Conservation (phyloP, 345 rosid species). For the Citrus trifoliata region DNA sequence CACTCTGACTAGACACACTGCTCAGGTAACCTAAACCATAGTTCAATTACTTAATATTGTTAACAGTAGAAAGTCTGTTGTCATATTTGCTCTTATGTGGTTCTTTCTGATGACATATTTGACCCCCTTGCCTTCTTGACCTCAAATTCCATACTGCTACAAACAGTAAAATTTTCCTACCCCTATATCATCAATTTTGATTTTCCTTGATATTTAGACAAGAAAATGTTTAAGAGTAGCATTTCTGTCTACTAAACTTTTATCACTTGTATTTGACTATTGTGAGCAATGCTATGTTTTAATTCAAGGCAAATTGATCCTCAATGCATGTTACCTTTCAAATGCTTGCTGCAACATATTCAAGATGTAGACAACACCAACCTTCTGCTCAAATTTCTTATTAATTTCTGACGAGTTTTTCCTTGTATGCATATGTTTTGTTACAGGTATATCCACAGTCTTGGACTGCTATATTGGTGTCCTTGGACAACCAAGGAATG, state of each 20-base stretch:
- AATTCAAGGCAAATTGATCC: neutral
- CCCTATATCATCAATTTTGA: neutral
- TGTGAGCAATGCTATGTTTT: neutral
- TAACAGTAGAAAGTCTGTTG: neutral
- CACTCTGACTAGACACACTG: conserved; percentile 77
- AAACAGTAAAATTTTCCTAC: neutral
- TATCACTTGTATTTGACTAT: neutral
- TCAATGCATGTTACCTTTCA: neutral
- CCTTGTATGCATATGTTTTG: neutral
- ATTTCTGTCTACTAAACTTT: neutral
- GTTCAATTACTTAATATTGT: neutral
- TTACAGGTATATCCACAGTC: conserved; percentile 81
- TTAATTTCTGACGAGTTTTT: neutral
- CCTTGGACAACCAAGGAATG: conserved; percentile 94
- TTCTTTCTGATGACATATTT: neutral
- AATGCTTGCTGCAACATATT: neutral
- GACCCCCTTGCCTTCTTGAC: neutral
- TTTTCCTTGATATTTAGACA: neutral
- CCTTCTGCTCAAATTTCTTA: neutral
- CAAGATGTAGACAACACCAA: neutral
- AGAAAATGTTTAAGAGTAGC: neutral
- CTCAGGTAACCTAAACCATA: conserved; percentile 51
- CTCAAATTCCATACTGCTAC: neutral
- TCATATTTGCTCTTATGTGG: neutral
- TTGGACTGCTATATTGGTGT: conserved; percentile 76